A percentile compares a stretch with the other conserved stretches of the same genome.
Conservation (phyloP, 1,284 basidiomycete species). For the Cryptococcus sp. region DNA sequence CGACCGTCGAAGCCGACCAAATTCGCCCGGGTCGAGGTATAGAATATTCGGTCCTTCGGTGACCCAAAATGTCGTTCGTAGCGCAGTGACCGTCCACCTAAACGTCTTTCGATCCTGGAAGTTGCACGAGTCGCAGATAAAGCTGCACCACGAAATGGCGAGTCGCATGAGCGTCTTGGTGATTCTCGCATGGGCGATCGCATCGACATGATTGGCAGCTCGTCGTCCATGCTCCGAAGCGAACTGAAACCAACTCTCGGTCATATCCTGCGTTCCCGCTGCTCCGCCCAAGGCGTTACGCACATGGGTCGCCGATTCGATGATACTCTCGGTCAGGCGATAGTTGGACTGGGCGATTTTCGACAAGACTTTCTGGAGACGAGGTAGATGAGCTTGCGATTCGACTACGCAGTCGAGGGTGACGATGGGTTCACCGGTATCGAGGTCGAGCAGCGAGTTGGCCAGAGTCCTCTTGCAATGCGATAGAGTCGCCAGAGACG, state of each 20-base stretch:
- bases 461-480: slow-evolving; percentile 73
- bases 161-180: slow-evolving; percentile 76
- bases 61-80: slow-evolving; percentile 87
- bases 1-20: slow-evolving; percentile 80
- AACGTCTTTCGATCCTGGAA: slow-evolving; percentile 95
- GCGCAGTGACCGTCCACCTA: slow-evolving; percentile 94
- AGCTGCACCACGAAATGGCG: slow-evolving; percentile 94
- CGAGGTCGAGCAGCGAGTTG: slow-evolving; percentile 56
- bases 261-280: slow-evolving; percentile 71
- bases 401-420: slow-evolving; percentile 60
- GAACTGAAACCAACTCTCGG: slow-evolving; percentile 94
- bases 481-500: slow-evolving; percentile 67
- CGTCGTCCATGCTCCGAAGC: slow-evolving; percentile 87
- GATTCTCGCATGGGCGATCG: slow-evolving; percentile 64
- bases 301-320: slow-evolving; percentile 81
- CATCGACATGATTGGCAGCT: slow-evolving; percentile 80
- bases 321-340: slow-evolving; percentile 85
- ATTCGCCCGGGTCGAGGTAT: slow-evolving; percentile 79
- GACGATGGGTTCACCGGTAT: slow-evolving; percentile 39
- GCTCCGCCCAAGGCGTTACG: slow-evolving; percentile 59
- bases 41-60: slow-evolving; percentile 88
- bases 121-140: slow-evolving; percentile 97
- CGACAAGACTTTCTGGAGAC: slow-evolving; percentile 81
- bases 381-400: slow-evolving; percentile 84
- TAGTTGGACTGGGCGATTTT: slow-evolving; percentile 86